These are phyloP conservation scores for Suhomyces prunicola DNA, from an alignment of 805 yeast species.

Conservation along the genomic window DNA sequence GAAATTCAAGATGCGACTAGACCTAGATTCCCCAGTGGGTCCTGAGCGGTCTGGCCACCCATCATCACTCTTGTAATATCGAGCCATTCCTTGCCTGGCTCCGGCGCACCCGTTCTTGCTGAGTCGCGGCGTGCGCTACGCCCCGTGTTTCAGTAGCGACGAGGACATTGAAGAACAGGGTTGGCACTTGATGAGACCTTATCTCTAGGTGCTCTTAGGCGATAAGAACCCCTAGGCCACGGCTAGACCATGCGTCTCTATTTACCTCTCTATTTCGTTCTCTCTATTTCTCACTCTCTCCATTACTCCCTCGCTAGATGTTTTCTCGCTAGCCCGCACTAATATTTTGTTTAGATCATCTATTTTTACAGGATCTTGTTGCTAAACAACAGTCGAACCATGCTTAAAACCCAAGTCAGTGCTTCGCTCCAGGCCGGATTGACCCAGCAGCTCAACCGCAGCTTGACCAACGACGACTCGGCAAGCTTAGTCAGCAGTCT, in stretches of 20 bases:
- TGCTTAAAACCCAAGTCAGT: conserved; percentile 13
- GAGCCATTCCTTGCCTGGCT: neutral
- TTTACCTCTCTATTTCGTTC: neutral
- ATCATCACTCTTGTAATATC: neutral
- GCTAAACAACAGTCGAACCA: conserved; percentile 1
- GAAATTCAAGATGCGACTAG: neutral
- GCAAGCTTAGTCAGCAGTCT: conserved; percentile 14
- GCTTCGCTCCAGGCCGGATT: conserved; percentile 10
- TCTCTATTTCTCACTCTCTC: neutral
- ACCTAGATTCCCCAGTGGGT: neutral
- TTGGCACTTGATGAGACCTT: neutral
- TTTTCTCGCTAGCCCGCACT: neutral
- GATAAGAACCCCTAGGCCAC: neutral
- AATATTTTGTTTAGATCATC: neutral
- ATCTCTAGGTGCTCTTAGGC: neutral
- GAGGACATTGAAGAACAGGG: neutral
- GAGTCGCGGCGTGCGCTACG: neutral
- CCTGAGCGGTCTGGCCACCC: neutral
- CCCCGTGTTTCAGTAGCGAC: neutral
- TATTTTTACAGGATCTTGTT: neutral
- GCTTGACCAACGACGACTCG: conserved; percentile 14
- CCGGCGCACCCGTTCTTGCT: neutral
- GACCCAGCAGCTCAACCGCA: conserved; percentile 9
- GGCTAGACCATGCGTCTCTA: neutral
- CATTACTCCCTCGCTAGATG: neutral